Conservation (phyloP, 768 basidiomycete species). For the Lenzites betulinus region DNA sequence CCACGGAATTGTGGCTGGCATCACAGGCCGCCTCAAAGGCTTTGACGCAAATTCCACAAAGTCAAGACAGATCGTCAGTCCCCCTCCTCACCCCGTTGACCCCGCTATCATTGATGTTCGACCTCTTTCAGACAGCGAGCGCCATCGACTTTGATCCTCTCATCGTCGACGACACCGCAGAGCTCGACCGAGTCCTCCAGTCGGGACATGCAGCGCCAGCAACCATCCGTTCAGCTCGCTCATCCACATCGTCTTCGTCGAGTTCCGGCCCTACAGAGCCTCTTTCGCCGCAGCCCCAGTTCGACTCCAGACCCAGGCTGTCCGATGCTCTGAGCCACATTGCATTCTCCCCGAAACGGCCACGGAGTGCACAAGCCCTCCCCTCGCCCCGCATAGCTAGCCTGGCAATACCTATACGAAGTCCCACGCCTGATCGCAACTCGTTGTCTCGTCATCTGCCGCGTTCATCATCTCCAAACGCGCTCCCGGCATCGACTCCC, state of each 20-base stretch:
- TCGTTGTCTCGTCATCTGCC: constrained; percentile 23
- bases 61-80: constrained; percentile 51
- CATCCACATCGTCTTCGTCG: constrained; percentile 46
- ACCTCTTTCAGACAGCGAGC: constrained; percentile 29
- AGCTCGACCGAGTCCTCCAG: constrained; percentile 61
- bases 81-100: background rate
- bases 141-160: constrained; percentile 54
- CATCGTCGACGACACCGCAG: constrained; percentile 61
- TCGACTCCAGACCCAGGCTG: constrained; percentile 57
- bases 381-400: constrained; percentile 14
- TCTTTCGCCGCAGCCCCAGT: constrained; percentile 42
- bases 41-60: constrained; percentile 56
- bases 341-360: constrained; percentile 76
- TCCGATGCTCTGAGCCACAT: constrained; percentile 71
- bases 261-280: constrained; percentile 43
- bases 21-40: constrained; percentile 55
- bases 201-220: constrained; percentile 49
- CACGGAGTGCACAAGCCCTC: constrained; percentile 47
- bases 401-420: background rate
- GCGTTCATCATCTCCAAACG: constrained; percentile 17
- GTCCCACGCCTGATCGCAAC: constrained; percentile 12
- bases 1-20: constrained; percentile 68
- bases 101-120: background rate
- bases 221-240: constrained; percentile 48
- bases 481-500: constrained; percentile 10